Evolutionary conservation across 305 asterid genomes (phyloP).

Genomic region (Fraxinus platypoda): DNA sequence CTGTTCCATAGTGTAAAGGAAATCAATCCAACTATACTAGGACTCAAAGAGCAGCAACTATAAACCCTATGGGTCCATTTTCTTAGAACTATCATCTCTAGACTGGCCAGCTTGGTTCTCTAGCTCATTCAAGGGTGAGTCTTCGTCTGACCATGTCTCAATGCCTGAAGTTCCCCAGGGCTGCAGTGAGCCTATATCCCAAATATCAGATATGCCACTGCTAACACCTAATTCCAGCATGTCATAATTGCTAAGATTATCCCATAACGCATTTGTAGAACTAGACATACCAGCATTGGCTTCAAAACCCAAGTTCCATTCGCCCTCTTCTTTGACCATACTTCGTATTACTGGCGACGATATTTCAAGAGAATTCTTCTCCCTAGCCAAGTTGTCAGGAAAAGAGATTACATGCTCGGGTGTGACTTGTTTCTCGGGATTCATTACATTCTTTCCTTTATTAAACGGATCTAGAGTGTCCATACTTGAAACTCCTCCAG

Average conservation of each 20-base stretch:
- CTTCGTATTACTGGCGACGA: slow-evolving; percentile 32
- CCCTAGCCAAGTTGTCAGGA: slow-evolving; percentile 43
- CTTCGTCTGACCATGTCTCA: slow-evolving; percentile 43
- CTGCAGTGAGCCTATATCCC: slow-evolving; percentile 51
- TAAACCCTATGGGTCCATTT: slow-evolving; percentile 25
- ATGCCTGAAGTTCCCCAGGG: slow-evolving; percentile 45
- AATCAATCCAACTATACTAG: slow-evolving; percentile 29
- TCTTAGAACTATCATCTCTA: slow-evolving; percentile 35
- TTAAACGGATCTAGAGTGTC: slow-evolving; percentile 17
- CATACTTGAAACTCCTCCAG: slow-evolving; percentile 17
- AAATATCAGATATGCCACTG: slow-evolving; percentile 42
- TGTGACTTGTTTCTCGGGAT: slow-evolving; percentile 19
- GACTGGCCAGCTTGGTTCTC: slow-evolving; percentile 28
- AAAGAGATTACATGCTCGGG: slow-evolving; percentile 40
- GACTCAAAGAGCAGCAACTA: slow-evolving; percentile 17
- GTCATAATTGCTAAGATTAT: slow-evolving; percentile 34
- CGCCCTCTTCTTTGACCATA: slow-evolving; percentile 38
- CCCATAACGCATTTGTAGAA: slow-evolving; percentile 44
- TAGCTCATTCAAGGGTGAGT: slow-evolving; percentile 29
- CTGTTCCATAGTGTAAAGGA: slow-evolving; percentile 26
- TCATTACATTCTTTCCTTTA: slow-evolving; percentile 44
- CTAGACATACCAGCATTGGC: slow-evolving; percentile 39
- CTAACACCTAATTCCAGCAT: slow-evolving; percentile 43
- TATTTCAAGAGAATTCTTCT: slow-evolving; percentile 31
- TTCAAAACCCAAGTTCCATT: slow-evolving; percentile 53